Percentiles rank a stretch among this genome's conserved stretches.
phyloP scores from a whole-genome alignment of 768 basidiomycete species.

The Chalciporus chontae region DNA sequence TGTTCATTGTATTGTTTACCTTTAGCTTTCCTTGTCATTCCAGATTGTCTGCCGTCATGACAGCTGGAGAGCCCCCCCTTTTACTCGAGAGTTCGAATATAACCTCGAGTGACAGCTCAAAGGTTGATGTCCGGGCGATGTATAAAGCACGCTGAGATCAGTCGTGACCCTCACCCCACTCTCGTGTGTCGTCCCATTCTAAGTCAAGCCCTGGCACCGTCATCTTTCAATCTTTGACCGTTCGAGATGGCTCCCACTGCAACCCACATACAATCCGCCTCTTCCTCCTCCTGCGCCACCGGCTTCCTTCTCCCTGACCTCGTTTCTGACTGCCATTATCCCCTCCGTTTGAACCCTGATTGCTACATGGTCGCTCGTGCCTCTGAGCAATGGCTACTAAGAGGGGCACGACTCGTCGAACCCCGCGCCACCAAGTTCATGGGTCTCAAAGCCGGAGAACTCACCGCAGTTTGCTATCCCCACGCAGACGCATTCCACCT shows the following conservation, averaged over 20 bases:
- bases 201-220: neutral
- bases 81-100: slow-evolving; percentile 2
- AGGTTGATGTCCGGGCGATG: slow-evolving; percentile 10
- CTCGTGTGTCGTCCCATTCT: neutral
- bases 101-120: neutral
- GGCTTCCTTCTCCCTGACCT: slow-evolving; percentile 41
- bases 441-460: slow-evolving; percentile 62
- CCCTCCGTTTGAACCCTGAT: slow-evolving; percentile 32
- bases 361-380: slow-evolving; percentile 34
- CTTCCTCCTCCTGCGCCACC: slow-evolving; percentile 4
- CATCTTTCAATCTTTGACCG: neutral
- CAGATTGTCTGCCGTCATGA: slow-evolving; percentile 7
- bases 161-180: slow-evolving; percentile 8
- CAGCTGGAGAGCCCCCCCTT: slow-evolving; percentile 1
- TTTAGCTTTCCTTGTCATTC: neutral
- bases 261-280: slow-evolving; percentile 11
- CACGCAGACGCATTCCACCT: slow-evolving; percentile 53
- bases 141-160: slow-evolving; percentile 24
- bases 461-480: slow-evolving; percentile 64
- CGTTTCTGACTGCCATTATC: slow-evolving; percentile 37
- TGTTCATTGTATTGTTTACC: neutral
- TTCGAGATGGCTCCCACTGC: slow-evolving; percentile 26
- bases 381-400: slow-evolving; percentile 36
- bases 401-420: slow-evolving; percentile 26
- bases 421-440: slow-evolving; percentile 39